Percentiles rank a stretch among this genome's conserved stretches.
Conservation (phyloP, 1,139 yeast genomes). For the Arxiozyma slooffiae region DNA sequence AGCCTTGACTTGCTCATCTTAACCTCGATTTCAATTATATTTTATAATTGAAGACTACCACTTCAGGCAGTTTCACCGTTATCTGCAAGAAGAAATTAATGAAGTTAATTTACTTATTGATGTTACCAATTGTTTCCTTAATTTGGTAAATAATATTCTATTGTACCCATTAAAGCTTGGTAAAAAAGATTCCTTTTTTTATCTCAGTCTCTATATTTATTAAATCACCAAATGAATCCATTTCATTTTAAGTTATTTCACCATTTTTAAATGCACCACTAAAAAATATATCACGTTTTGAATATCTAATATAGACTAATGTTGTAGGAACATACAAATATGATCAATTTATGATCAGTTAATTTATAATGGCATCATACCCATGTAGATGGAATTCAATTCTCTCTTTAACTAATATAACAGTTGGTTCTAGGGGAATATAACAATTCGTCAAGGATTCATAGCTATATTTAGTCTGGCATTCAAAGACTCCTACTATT, state of each 20-base stretch:
- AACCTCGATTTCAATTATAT: conserved; percentile 41
- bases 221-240: conserved; percentile 81
- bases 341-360: conserved; percentile 58
- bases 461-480: conserved; percentile 39
- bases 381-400: conserved; percentile 89
- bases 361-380: conserved; percentile 71
- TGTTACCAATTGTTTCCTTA: conserved; percentile 62
- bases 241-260: conserved; percentile 60
- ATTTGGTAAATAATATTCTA: conserved; percentile 33
- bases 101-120: conserved; percentile 75
- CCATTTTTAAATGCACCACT: conserved; percentile 71
- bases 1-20: conserved; percentile 38
- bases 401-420: conserved; percentile 86
- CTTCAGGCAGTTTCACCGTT: conserved; percentile 77
- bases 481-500: conserved; percentile 74
- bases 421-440: conserved; percentile 69
- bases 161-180: conserved; percentile 64
- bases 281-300: conserved; percentile 91
- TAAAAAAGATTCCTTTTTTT: conserved; percentile 68
- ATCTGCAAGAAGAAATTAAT: conserved; percentile 90
- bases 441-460: conserved; percentile 44
- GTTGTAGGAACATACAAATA: conserved; percentile 34
- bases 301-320: conserved; percentile 46
- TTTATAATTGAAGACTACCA: conserved; percentile 37
- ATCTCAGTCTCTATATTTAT: conserved; percentile 92